Percentiles rank a stretch among this genome's conserved stretches.
phyloP scores from a whole-genome alignment of 352 stramenopile genomes.

The Phytophthora brassicae region DNA sequence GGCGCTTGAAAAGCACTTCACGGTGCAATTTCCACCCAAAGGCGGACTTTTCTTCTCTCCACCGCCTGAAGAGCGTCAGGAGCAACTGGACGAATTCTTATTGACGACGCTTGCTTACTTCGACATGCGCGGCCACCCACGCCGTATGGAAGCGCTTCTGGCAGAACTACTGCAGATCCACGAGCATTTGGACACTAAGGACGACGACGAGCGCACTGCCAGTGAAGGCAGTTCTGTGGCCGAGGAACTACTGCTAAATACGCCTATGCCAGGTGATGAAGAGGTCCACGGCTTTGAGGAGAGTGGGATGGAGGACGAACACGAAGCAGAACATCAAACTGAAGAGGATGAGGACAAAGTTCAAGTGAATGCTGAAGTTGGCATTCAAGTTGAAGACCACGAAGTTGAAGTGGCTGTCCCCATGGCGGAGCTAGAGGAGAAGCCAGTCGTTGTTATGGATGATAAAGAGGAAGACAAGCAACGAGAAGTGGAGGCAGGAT shows the following conservation, averaged over 20 bases:
- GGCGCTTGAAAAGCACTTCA: conserved; percentile 50
- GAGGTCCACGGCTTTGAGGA: conserved; percentile 6
- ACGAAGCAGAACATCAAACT: conserved; percentile 5
- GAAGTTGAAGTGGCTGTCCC: conserved; percentile 3
- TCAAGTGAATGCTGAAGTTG: too few relatives aligned
- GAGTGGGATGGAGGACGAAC: conserved; percentile 9
- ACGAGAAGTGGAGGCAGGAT: not conserved
- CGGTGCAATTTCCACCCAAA: conserved; percentile 66
- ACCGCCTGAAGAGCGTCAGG: conserved; percentile 51
- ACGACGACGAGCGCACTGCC: conserved; percentile 32
- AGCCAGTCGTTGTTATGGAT: conserved; percentile 2
- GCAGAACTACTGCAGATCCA: conserved; percentile 60
- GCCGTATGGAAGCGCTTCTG: conserved; percentile 46
- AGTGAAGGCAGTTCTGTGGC: conserved; percentile 37
- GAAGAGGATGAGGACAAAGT: conserved; percentile 6
- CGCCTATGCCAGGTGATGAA: conserved; percentile 20
- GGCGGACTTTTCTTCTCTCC: conserved; percentile 63
- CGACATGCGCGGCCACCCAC: conserved; percentile 40
- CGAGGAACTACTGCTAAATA: conserved; percentile 32
- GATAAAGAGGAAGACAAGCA: not conserved
- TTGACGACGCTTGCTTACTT: conserved; percentile 55
- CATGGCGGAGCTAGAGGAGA: conserved; percentile 8
- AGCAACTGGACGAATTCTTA: conserved; percentile 68
- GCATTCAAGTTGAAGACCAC: not conserved
- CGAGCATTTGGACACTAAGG: conserved; percentile 35